Conservation (phyloP, 352 stramenopile genomes). For the Phytophthora quininea region DNA sequence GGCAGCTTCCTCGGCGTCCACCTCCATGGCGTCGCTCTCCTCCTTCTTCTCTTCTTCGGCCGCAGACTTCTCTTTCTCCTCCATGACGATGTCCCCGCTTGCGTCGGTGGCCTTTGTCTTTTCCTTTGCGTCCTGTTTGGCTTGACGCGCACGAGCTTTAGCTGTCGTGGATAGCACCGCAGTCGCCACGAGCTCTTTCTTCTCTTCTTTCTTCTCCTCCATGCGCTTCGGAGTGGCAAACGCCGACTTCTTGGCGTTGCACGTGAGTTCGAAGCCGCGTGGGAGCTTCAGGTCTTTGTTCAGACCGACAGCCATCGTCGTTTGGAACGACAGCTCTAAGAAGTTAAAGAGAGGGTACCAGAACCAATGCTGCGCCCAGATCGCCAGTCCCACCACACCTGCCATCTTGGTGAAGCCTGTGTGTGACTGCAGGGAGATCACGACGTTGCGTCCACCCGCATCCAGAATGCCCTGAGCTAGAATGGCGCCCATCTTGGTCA, state of each 20-base stretch:
- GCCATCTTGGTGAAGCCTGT: constrained; percentile 98
- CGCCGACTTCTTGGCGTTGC: constrained; percentile 93
- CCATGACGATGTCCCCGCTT: constrained; percentile 57
- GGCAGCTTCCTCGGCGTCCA: constrained; percentile 57
- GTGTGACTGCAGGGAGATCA: constrained; percentile 95
- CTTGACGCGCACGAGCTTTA: constrained; percentile 94
- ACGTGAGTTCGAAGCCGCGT: constrained; percentile 93
- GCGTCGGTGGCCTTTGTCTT: constrained; percentile 66
- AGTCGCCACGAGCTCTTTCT: constrained; percentile 98
- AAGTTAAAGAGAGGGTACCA: constrained; percentile 99
- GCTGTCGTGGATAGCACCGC: constrained; percentile 97
- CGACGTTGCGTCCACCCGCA: constrained; percentile 97
- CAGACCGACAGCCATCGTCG: constrained; percentile 96
- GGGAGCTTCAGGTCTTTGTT: constrained; percentile 99
- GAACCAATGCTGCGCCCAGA: constrained; percentile 99
- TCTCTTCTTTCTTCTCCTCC: constrained; percentile 99
- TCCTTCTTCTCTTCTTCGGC: constrained; percentile 61
- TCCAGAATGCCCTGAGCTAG: constrained; percentile 97
- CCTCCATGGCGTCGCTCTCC: constrained; percentile 69
- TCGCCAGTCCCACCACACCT: constrained; percentile 94
- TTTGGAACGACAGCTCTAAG: constrained; percentile 96
- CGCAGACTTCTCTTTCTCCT: constrained; percentile 44
- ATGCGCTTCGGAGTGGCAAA: constrained; percentile 98
- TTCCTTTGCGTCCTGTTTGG: constrained; percentile 92
- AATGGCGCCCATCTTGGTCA: constrained; percentile 99